These are phyloP conservation scores for Trypanosoma scelopori DNA, from an alignment of 208 protist genomes.

Conservation along the genomic window DNA sequence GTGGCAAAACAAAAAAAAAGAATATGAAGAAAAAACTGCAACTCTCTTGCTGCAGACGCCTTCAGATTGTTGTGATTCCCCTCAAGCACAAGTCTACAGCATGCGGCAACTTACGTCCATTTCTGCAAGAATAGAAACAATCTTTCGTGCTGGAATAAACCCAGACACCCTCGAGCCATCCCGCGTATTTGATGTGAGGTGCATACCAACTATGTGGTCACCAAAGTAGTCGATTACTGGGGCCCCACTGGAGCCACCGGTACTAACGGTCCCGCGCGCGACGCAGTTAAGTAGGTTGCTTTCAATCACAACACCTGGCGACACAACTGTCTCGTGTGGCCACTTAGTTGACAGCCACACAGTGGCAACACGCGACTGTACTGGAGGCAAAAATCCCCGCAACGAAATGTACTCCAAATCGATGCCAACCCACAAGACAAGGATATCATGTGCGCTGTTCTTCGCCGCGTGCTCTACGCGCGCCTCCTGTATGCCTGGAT, in stretches of 20 bases:
- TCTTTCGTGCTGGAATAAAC: conserved; percentile 71
- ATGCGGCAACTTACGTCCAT: conserved; percentile 56
- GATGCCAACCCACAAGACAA: conserved; percentile 65
- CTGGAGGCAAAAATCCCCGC: conserved; percentile 64
- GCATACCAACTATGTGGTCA: conserved; percentile 76
- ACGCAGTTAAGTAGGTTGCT: conserved; percentile 48
- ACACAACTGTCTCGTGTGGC: conserved; percentile 74
- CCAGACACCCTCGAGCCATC: conserved; percentile 79
- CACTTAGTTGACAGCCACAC: conserved; percentile 78
- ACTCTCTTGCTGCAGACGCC: no score
- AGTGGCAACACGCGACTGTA: conserved; percentile 58
- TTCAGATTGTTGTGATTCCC: no score
- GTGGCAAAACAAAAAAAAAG: conserved; percentile 24
- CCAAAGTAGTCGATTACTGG: conserved; percentile 83
- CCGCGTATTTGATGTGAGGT: conserved; percentile 80
- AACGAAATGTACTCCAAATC: conserved; percentile 39
- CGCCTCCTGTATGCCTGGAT: conserved; percentile 33
- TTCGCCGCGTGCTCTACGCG: conserved; percentile 64
- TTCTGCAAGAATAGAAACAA: conserved; percentile 69
- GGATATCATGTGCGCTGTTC: conserved; percentile 53
- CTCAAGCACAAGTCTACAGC: neutral
- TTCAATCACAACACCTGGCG: conserved; percentile 77
- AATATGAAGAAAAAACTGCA: conserved; percentile 1
- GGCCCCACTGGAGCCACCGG: conserved; percentile 76
- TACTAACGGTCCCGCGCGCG: conserved; percentile 75